A percentile compares a stretch with the other conserved stretches of the same genome.
phyloP scores from a whole-genome alignment of 176 grass and related monocot species.

The Olyra latifolia region DNA sequence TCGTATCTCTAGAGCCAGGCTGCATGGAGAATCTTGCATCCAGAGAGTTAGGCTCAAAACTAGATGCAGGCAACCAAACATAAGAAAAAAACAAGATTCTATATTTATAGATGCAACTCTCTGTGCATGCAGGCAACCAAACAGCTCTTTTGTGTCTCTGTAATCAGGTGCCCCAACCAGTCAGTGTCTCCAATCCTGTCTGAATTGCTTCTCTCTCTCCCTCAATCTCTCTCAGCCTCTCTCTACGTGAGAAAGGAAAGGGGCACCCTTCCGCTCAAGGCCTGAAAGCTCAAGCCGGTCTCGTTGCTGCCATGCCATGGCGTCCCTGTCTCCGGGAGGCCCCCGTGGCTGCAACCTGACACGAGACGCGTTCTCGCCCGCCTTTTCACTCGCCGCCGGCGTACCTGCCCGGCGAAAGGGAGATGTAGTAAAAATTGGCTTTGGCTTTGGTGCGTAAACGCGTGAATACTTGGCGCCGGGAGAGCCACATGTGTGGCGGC shows the following conservation, averaged over 20 bases:
- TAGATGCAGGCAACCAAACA: no score
- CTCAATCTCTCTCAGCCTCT: neutral
- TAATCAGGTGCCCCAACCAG: conserved; percentile 2
- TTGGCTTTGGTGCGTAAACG: neutral
- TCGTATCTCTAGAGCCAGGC: no score
- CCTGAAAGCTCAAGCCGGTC: neutral
- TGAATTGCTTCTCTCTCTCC: neutral
- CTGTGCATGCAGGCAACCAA: no score
- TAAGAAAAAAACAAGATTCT: no score
- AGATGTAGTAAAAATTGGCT: neutral
- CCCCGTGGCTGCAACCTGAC: neutral
- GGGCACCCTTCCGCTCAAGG: neutral
- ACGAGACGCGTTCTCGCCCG: neutral
- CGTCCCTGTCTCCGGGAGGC: neutral
- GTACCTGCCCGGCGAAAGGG: neutral
- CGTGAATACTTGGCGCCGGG: neutral
- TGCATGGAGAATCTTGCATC: no score
- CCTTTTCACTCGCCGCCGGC: neutral
- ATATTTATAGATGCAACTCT: no score
- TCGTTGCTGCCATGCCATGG: neutral
- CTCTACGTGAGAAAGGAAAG: neutral
- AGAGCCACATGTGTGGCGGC: conserved; percentile 28
- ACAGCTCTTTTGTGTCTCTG: neutral
- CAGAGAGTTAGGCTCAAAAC: no score
- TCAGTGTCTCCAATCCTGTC: neutral